A percentile compares a stretch with the other conserved stretches of the same genome.
These are phyloP conservation scores for Aphelidium insulamus DNA, from an alignment of 371 early-diverging fungal species.

Conservation along the genomic window DNA sequence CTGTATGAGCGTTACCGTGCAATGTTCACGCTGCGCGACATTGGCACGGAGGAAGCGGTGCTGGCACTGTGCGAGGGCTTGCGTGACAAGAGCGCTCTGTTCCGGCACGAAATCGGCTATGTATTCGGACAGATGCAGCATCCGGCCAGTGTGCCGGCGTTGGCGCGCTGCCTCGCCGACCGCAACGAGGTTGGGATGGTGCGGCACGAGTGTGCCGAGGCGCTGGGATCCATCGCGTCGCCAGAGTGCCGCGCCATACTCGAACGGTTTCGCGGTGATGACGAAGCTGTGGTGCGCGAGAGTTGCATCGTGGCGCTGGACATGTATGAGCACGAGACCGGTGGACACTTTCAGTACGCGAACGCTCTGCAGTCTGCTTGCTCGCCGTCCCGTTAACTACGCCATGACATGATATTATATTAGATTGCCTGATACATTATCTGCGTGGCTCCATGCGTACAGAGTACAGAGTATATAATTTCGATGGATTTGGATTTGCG, in stretches of 20 bases:
- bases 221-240: conserved; percentile 95
- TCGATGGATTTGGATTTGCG: too few relatives aligned
- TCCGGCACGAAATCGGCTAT: conserved; percentile 95
- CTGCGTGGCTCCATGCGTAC: too few relatives aligned
- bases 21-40: conserved; percentile 95
- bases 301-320: conserved; percentile 92
- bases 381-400: too few relatives aligned
- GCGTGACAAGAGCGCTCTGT: conserved; percentile 62
- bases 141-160: conserved; percentile 61
- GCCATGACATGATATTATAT: too few relatives aligned
- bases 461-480: too few relatives aligned
- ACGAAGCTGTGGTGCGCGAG: conserved; percentile 81
- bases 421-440: too few relatives aligned
- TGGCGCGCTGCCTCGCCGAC: conserved; percentile 52
- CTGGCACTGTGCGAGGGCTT: conserved; percentile 72
- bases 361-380: too few relatives aligned
- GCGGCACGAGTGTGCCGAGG: conserved; percentile 98
- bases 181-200: conserved; percentile 81
- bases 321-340: conserved; percentile 83
- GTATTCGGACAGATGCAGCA: conserved; percentile 98
- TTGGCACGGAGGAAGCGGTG: conserved; percentile 63
- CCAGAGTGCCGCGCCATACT: conserved; percentile 62
- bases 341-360: conserved; percentile 22
- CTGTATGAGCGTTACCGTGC: conserved; percentile 92
- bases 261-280: conserved; percentile 40